A percentile compares a stretch with the other conserved stretches of the same genome.
Evolutionary conservation across 305 asterid genomes (phyloP).

Genomic region (Fraxinus floribunda): DNA sequence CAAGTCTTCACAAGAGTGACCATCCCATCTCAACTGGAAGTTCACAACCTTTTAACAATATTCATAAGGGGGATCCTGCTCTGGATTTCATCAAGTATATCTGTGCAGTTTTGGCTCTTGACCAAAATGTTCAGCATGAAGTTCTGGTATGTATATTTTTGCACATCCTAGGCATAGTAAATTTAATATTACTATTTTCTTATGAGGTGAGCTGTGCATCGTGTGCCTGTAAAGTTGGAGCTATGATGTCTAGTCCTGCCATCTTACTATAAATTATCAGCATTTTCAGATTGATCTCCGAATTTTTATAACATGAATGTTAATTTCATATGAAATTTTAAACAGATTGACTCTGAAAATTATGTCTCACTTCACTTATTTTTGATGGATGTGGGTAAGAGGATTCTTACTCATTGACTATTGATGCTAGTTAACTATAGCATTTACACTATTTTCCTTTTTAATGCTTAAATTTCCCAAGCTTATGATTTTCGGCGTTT

Average conservation of each 20-base stretch:
- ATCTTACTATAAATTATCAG: not conserved
- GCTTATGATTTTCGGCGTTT: not conserved
- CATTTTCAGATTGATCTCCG: not conserved
- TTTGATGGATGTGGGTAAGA: not conserved
- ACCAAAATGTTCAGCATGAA: constrained; percentile 91
- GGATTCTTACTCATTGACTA: constrained; percentile 5
- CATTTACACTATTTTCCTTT: not conserved
- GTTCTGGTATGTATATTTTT: constrained; percentile 63
- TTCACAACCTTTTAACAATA: constrained; percentile 37
- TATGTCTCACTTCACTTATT: not conserved
- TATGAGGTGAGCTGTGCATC: constrained; percentile 16
- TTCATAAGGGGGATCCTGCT: constrained; percentile 67
- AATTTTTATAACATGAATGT: not conserved
- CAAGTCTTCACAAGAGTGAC: constrained; percentile 55
- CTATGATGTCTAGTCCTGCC: constrained; percentile 6
- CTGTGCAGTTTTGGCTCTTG: constrained; percentile 91
- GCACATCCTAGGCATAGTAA: constrained; percentile 12
- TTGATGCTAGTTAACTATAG: not conserved
- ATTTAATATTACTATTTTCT: constrained; percentile 16
- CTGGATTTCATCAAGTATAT: constrained; percentile 89
- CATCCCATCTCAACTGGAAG: constrained; percentile 38
- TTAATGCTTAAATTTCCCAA: not conserved
- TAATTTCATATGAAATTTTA: not conserved
- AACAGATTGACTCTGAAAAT: not conserved
- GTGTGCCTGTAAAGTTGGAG: constrained; percentile 13